Evolutionary conservation across 2,329 filamentous ascomycete species (phyloP).

Genomic region (Chaetomiaceae sp.): DNA sequence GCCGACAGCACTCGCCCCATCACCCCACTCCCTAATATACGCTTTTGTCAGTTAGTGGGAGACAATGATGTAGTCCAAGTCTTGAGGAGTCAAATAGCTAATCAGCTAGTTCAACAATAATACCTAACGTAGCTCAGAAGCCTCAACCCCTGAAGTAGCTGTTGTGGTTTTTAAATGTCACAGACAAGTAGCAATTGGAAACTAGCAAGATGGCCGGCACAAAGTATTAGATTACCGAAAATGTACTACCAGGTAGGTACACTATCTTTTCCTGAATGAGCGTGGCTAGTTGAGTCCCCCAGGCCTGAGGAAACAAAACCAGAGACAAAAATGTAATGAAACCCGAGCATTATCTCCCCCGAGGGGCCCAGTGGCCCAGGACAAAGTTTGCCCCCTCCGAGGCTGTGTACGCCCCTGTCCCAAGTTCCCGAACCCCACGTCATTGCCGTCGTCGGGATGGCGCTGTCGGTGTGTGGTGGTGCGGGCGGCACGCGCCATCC

Average conservation of each 20-base stretch:
- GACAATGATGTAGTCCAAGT: too few species aligned
- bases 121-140: too few species aligned
- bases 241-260: slow-evolving; percentile 9
- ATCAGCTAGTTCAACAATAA: too few species aligned
- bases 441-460: not conserved
- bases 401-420: not conserved
- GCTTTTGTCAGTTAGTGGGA: too few species aligned
- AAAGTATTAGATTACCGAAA: slow-evolving; percentile 8
- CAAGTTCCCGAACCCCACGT: not conserved
- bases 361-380: not conserved
- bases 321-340: not conserved
- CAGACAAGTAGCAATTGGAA: not conserved
- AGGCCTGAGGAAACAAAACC: slow-evolving; percentile 7
- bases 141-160: too few species aligned
- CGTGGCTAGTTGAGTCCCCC: slow-evolving; percentile 4
- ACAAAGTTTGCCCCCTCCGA: not conserved
- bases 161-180: too few species aligned
- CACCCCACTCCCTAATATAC: too few species aligned
- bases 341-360: slow-evolving; percentile 1
- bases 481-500: not conserved
- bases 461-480: not conserved
- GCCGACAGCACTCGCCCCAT: too few species aligned
- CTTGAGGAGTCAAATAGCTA: too few species aligned
- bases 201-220: not conserved
- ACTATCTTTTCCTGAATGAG: slow-evolving; percentile 6